Percentiles rank a stretch among this genome's conserved stretches.
phyloP scores from a whole-genome alignment of 73 alveolate species.

The Paramecium sexaurelia region DNA sequence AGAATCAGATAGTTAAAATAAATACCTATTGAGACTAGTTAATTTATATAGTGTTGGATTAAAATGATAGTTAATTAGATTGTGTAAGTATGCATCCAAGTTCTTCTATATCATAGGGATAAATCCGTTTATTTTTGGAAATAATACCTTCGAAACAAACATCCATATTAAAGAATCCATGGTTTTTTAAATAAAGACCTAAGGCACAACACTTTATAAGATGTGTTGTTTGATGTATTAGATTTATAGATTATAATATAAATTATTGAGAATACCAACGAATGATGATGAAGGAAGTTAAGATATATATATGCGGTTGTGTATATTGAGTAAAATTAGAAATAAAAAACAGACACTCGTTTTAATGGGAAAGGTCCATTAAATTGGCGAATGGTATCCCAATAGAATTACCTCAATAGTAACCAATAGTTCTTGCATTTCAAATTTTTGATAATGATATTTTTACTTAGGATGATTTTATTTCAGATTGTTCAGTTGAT shows the following conservation, averaged over 20 bases:
- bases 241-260: too few relatives aligned
- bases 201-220: conserved; percentile 88
- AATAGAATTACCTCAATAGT: conserved; percentile 75
- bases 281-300: conserved; percentile 97
- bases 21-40: conserved; percentile 95
- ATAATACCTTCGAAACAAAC: conserved; percentile 79
- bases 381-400: conserved; percentile 95
- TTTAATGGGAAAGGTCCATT: conserved; percentile 89
- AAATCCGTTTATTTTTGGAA: conserved; percentile 92
- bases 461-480: conserved; percentile 92
- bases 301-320: conserved; percentile 93
- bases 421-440: conserved; percentile 74
- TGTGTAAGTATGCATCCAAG: too few relatives aligned
- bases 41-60: too few relatives aligned
- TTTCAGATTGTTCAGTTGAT: conserved; percentile 80
- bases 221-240: conserved; percentile 91
- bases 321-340: conserved; percentile 81
- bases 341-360: conserved; percentile 96
- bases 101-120: conserved; percentile 89
- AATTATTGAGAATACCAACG: too few relatives aligned
- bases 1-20: conserved; percentile 90
- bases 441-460: conserved; percentile 94
- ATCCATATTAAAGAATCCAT: conserved; percentile 69
- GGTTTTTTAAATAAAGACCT: conserved; percentile 93
- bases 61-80: too few relatives aligned